Evolutionary conservation across 352 stramenopile species (phyloP).

Genomic region (Globisporangium ultimum): DNA sequence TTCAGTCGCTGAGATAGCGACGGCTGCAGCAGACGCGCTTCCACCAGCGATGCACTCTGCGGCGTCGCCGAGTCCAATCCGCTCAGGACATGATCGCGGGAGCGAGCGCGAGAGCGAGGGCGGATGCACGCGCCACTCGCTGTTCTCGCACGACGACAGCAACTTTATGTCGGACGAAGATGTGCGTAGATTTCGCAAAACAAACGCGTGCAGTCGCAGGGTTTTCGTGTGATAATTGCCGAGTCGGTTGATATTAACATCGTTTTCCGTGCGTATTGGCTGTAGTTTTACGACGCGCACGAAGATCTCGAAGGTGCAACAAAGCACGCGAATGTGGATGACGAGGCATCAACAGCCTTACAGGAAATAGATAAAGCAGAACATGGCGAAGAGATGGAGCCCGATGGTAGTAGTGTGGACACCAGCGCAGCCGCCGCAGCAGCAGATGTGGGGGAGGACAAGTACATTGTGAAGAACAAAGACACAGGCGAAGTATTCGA

Average conservation of each 20-base stretch:
- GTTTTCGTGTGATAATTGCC: neutral
- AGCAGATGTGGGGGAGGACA: slow-evolving; percentile 29
- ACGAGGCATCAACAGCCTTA: slow-evolving; percentile 9
- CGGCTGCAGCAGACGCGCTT: neutral
- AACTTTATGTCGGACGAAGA: slow-evolving; percentile 56
- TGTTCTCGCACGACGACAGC: slow-evolving; percentile 42
- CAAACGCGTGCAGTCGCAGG: neutral
- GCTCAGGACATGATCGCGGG: slow-evolving; percentile 6
- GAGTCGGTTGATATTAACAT: neutral
- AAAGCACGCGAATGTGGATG: slow-evolving; percentile 11
- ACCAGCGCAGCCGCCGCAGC: slow-evolving; percentile 9
- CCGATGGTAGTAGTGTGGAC: neutral
- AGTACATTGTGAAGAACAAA: slow-evolving; percentile 79
- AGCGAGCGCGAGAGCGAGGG: slow-evolving; percentile 6
- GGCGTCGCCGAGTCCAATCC: slow-evolving; percentile 4
- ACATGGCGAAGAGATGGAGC: neutral
- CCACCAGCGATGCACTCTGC: neutral
- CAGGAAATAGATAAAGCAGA: slow-evolving; percentile 4
- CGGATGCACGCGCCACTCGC: slow-evolving; percentile 7
- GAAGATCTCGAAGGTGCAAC: slow-evolving; percentile 36
- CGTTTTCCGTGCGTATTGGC: neutral
- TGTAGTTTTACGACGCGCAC: slow-evolving; percentile 73
- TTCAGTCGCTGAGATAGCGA: too few species aligned
- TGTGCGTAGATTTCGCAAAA: slow-evolving; percentile 20
- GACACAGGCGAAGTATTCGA: slow-evolving; percentile 80